Evolutionary conservation across 2,329 filamentous ascomycete species (phyloP), one percentile per base, ranked within the genome.

Genomic region (Fusarium metavorans): DNA sequence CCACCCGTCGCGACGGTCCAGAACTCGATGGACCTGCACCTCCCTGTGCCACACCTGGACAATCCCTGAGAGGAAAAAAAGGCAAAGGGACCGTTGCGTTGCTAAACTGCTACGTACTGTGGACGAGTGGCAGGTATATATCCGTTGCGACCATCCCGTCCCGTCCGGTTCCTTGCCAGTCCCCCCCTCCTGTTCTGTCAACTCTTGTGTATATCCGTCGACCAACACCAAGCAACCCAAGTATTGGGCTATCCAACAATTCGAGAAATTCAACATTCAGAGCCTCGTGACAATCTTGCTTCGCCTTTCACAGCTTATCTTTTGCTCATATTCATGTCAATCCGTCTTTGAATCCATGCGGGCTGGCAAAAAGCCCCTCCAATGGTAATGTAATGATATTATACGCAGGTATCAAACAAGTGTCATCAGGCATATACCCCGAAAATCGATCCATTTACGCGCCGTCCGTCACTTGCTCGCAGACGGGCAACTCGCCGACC

Each of bases 21-120:
- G 77, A 79, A 78, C 77, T 78, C 71, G 64, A 79, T 79, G 66
- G 77, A 79, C 77, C 77, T 79, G 77, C 77, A 78, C 69, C 67
- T 78, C 69, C 66, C 68, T 75, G 77, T 78, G 77, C 77, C 77
- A 79, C 77, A 76, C 73, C 67, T 67, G 62, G 68, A 54, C 62
- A 73, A 67, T 67, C 74, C 66, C 62, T 32, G 30, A 32, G 30
- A 10, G 67, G 54, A 71, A 57, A 45, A 54, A 54, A n/a, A 52
- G 23, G 63, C 64, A 67, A 64, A 63, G 32, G 48, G 63, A 34
- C 50, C 50, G 50, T 34, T 32, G 20, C 27, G 27, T 30, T 30
- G 48, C 48, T 54, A 54, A 54, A 54, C 48, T 54, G 50, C 50
- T 54, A 34, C 50, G 50, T 54, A 54, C 50, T 54, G 50, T 30